These are phyloP conservation scores for Taiozyma sp. DNA, from an alignment of 1,139 yeast species.

Conservation along the genomic window DNA sequence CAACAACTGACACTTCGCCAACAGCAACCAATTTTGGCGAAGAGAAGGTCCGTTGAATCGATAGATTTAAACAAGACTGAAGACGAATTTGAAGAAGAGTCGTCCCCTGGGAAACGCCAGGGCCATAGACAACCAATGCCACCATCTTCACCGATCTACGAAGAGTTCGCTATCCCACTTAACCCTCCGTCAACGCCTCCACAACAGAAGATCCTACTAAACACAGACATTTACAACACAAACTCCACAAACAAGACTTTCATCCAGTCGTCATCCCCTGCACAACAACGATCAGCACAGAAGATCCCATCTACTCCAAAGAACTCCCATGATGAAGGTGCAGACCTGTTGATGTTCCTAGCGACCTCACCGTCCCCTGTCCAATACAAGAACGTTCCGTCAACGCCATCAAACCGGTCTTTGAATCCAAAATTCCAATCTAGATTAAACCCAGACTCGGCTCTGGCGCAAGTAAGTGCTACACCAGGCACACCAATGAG, in stretches of 20 bases:
- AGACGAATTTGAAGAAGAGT: conserved; percentile 9
- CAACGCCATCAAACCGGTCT: conserved; percentile 18
- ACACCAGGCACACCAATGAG: conserved; percentile 29
- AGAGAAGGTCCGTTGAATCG: conserved; percentile 18
- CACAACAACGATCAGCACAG: conserved; percentile 5
- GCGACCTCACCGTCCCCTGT: conserved; percentile 82
- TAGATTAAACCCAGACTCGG: background rate
- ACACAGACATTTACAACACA: conserved; percentile 20
- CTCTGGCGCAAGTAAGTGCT: conserved; percentile 9
- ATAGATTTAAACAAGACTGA: conserved; percentile 19
- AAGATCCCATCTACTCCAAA: conserved; percentile 16
- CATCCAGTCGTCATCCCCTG: conserved; percentile 18
- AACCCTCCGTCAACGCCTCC: conserved; percentile 25
- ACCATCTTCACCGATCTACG: conserved; percentile 23
- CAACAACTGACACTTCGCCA: background rate
- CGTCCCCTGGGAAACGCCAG: background rate
- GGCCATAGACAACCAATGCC: conserved; percentile 13
- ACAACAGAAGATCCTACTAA: conserved; percentile 19
- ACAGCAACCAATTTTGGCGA: background rate
- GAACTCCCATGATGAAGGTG: conserved; percentile 64
- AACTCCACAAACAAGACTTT: conserved; percentile 25
- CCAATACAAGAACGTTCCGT: conserved; percentile 22
- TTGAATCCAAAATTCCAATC: background rate
- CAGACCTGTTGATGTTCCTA: conserved; percentile 72
- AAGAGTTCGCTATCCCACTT: conserved; percentile 11